A percentile compares a stretch with the other conserved stretches of the same genome.
Conservation (phyloP, 75 land plant genomes). For the Pseudotsuga menziesii region DNA sequence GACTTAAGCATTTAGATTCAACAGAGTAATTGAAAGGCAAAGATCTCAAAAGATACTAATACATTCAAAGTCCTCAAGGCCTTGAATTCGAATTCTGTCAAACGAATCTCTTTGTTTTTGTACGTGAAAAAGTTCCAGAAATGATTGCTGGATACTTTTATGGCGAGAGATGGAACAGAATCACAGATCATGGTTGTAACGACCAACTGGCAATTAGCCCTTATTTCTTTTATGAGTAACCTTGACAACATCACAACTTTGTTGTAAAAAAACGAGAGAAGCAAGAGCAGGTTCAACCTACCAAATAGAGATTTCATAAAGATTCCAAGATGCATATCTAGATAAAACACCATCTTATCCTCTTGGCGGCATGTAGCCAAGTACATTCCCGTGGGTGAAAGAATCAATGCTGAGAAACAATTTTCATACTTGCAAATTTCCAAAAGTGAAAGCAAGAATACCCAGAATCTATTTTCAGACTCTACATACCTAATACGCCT, state of each 20-base stretch:
- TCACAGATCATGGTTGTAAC: neutral
- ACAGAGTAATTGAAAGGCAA: neutral
- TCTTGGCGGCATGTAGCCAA: neutral
- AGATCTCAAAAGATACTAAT: neutral
- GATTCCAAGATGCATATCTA: neutral
- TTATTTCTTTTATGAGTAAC: neutral
- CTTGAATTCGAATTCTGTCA: neutral
- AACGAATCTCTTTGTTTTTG: neutral
- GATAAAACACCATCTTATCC: neutral
- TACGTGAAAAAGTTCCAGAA: neutral
- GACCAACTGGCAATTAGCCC: neutral
- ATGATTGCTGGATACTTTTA: neutral
- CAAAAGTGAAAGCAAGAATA: neutral
- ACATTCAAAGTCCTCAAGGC: neutral
- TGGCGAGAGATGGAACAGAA: neutral
- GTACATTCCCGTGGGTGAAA: neutral
- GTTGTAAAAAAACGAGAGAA: neutral
- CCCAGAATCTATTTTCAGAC: constrained; percentile 2
- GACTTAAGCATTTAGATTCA: neutral
- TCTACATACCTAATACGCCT: neutral
- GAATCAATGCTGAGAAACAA: constrained; percentile 3
- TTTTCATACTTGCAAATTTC: neutral
- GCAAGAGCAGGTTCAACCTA: neutral
- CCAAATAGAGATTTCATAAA: neutral
- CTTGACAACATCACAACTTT: constrained; percentile 3